These are phyloP conservation scores for Symmetrospora coprosmae DNA, from an alignment of 768 basidiomycete genomes.

Conservation along the genomic window DNA sequence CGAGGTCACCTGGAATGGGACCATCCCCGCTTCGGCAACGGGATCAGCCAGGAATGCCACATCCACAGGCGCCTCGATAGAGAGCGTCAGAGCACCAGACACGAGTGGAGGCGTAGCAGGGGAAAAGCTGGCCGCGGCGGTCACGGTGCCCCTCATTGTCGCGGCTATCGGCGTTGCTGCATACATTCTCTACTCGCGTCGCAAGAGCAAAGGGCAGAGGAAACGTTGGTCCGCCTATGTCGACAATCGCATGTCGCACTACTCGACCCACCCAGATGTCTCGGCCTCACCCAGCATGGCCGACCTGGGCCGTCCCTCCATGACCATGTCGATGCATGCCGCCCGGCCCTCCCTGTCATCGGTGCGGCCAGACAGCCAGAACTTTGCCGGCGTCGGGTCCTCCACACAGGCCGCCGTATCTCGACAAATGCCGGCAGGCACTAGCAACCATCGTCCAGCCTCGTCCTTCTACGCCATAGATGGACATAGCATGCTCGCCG, in stretches of 20 bases:
- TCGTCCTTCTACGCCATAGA: slow-evolving; percentile 17
- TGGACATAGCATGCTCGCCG: too few species aligned
- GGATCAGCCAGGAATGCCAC: background rate
- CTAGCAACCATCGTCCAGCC: background rate
- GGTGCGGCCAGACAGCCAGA: background rate
- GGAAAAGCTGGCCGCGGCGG: slow-evolving; percentile 22
- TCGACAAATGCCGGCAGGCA: background rate
- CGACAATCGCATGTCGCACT: slow-evolving; percentile 10
- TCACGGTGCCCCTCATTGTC: slow-evolving; percentile 18
- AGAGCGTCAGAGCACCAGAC: background rate
- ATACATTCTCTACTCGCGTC: slow-evolving; percentile 19
- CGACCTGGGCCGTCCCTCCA: background rate
- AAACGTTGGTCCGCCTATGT: slow-evolving; percentile 21
- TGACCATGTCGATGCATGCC: background rate
- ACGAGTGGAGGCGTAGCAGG: background rate
- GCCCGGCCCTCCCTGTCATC: background rate
- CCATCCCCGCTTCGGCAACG: background rate
- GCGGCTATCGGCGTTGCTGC: slow-evolving; percentile 3
- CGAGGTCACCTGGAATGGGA: slow-evolving; percentile 21
- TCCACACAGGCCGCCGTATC: background rate
- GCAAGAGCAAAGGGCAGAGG: slow-evolving; percentile 9
- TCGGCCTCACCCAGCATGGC: background rate
- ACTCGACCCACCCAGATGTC: background rate
- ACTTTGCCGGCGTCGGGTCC: slow-evolving; percentile 19
- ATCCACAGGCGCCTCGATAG: background rate